phyloP scores from a whole-genome alignment of 371 early-diverging fungal genomes.

The Mucor circinelloides region DNA sequence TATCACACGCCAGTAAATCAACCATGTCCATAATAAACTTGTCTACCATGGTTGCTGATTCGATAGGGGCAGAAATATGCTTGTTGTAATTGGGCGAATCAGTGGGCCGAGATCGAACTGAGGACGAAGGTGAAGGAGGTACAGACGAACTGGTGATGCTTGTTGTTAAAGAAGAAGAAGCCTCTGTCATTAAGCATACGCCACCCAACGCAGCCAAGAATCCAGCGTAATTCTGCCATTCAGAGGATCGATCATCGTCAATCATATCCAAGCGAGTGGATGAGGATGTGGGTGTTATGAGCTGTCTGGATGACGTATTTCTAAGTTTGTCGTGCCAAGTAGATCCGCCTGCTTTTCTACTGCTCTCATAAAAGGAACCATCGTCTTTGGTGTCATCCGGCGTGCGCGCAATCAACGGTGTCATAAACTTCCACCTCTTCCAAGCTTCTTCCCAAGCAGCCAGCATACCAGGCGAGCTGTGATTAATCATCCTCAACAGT shows the following conservation, averaged over 20 bases:
- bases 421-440: slow-evolving; percentile 69
- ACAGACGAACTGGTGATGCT: neutral
- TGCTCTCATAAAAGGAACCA: neutral
- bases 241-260: slow-evolving; percentile 35
- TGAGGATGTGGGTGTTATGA: neutral
- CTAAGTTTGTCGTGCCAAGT: slow-evolving; percentile 29
- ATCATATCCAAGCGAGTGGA: slow-evolving; percentile 12
- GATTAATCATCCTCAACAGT: slow-evolving; percentile 61
- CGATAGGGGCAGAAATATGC: slow-evolving; percentile 19
- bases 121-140: neutral
- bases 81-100: neutral
- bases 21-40: slow-evolving; percentile 82
- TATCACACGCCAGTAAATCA: slow-evolving; percentile 78
- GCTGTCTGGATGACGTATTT: slow-evolving; percentile 13
- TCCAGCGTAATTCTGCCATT: slow-evolving; percentile 71
- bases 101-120: neutral
- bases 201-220: slow-evolving; percentile 71
- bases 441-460: slow-evolving; percentile 86
- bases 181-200: slow-evolving; percentile 46
- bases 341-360: slow-evolving; percentile 8
- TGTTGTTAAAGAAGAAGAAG: neutral
- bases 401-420: slow-evolving; percentile 37
- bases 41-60: slow-evolving; percentile 61
- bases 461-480: slow-evolving; percentile 73
- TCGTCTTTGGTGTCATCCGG: slow-evolving; percentile 27